Evolutionary conservation across 2,329 filamentous ascomycete genomes (phyloP), one percentile per base, ranked within the genome.

Genomic region (Alternaria hordeiaustralica): DNA sequence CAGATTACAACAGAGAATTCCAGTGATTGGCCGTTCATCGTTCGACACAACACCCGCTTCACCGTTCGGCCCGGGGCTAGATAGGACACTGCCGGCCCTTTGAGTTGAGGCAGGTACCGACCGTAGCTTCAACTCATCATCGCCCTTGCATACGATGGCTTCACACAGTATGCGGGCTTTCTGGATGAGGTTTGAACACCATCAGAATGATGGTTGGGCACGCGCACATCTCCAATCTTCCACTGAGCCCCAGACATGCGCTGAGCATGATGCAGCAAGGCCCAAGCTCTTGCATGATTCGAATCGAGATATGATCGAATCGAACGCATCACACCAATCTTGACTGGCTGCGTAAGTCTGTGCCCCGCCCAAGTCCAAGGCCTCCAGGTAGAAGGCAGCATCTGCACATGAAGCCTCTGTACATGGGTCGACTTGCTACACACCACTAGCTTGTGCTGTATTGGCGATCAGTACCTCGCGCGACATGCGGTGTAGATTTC

Each of bases 81-180:
- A 21, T 9, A 53, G 44, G 26, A 12, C 13, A 30, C 33, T 41
- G 30, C n/a, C 54, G 41, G 5, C 23, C 41, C 15, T 51, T 44
- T 28, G 25, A 12, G 25, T 25, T 21, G 25, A 59, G 51, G 55
- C 60, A 59, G 60, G 60, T 47, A 62, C 60, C 55, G 41, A 57
- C n/a, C 26, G 36, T 23, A 58, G 45, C 45, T 18, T 21, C 21
- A 45, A 33, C 18, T 55, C 28, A 49, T 59, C 15, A 30, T 46
- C 44, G 55, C 56, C 12, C 26, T 23, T 36, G 18, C 47, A 13
- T 26, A 26, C 18, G 41, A 53, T 45, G 26, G 8, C 20, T 58
- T 33, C 25, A 23, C 1, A 18, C 20, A 30, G 3, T n/a, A 55
- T 54, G 55, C 55, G 54, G 26, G 55, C 12, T 7, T 53, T 58